A percentile compares a stretch with the other conserved stretches of the same genome.
phyloP scores from a whole-genome alignment of 2,329 filamentous ascomycete species.

The Botrytis aclada region DNA sequence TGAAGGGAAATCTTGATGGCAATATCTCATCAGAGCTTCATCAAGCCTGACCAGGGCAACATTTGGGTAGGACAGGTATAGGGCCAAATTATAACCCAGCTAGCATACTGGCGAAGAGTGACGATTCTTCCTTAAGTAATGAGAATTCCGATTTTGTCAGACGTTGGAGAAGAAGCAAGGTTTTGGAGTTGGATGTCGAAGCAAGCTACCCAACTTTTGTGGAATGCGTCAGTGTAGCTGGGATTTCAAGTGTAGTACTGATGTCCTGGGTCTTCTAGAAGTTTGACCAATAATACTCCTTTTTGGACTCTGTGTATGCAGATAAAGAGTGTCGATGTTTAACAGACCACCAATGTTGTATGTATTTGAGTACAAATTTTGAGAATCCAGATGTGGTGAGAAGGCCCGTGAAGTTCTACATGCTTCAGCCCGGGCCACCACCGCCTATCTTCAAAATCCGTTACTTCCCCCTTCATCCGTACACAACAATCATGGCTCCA shows the following conservation, averaged over 20 bases:
- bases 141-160: not conserved
- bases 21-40: not conserved
- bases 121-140: not conserved
- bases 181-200: not conserved
- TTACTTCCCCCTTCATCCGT: not conserved
- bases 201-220: not conserved
- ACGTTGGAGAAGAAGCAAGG: not conserved
- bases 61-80: not conserved
- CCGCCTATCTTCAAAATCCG: not conserved
- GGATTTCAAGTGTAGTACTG: no score
- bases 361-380: not conserved
- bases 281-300: not conserved
- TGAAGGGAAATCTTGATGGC: not conserved
- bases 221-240: not conserved
- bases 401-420: not conserved
- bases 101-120: no score
- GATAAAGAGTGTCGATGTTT: not conserved
- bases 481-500: not conserved
- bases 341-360: not conserved
- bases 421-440: not conserved
- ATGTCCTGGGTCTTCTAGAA: not conserved
- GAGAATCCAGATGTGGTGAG: not conserved
- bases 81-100: not conserved
- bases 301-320: not conserved
- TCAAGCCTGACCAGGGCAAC: not conserved